These are phyloP conservation scores for Capillidium heterosporum DNA, from an alignment of 371 early-diverging fungal species.

Conservation along the genomic window DNA sequence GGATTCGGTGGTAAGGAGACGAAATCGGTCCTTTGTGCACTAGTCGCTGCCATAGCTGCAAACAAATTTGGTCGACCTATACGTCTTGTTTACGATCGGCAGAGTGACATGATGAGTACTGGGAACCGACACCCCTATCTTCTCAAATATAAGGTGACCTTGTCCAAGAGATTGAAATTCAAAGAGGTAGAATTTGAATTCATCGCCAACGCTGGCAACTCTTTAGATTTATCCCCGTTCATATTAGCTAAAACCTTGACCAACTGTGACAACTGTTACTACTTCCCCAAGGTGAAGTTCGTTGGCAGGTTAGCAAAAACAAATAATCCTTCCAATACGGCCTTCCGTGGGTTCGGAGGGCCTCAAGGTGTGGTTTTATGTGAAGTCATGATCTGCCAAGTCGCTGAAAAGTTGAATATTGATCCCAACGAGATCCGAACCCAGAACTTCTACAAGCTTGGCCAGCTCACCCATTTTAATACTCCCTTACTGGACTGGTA, in stretches of 20 bases:
- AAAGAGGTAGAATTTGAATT: constrained; percentile 30
- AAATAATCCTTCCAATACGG: constrained; percentile 57
- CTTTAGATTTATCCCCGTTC: constrained; percentile 38
- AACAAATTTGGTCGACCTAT: constrained; percentile 31
- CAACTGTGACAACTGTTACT: constrained; percentile 50
- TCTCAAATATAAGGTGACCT: constrained; percentile 45
- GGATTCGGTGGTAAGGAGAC: constrained; percentile 71
- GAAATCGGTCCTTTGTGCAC: constrained; percentile 25
- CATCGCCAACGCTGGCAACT: constrained; percentile 50
- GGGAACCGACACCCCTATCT: constrained; percentile 63
- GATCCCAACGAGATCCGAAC: constrained; percentile 7
- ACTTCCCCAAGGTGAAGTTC: constrained; percentile 33
- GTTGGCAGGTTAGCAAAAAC: constrained; percentile 47
- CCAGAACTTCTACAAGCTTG: constrained; percentile 40
- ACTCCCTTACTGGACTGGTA: constrained; percentile 41
- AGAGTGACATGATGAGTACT: constrained; percentile 52
- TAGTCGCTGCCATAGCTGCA: constrained; percentile 40
- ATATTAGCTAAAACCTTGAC: constrained; percentile 48
- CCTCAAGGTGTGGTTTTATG: constrained; percentile 58
- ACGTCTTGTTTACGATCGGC: constrained; percentile 48
- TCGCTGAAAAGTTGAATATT: constrained; percentile 33
- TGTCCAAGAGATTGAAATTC: constrained; percentile 33
- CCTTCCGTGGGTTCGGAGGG: constrained; percentile 59
- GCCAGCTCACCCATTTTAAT: constrained; percentile 38
- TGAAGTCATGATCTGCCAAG: constrained; percentile 44